Percentiles rank a stretch among this genome's conserved stretches.
Evolutionary conservation across 371 early-diverging fungal genomes (phyloP).

Genomic region (Choanephora cucurbitarum): DNA sequence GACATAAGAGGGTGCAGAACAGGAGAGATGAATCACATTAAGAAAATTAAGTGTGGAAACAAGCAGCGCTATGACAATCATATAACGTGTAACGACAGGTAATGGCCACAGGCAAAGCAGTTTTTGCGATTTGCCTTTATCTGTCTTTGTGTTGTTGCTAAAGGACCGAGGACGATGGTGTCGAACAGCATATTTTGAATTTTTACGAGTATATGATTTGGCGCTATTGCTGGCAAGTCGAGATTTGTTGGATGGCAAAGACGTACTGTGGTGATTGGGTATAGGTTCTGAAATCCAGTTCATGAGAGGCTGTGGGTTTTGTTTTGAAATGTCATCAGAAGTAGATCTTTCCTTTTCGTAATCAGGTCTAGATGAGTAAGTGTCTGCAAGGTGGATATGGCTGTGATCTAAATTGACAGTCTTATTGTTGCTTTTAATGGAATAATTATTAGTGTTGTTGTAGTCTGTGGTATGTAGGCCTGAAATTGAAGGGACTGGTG

Average conservation of each 20-base stretch:
- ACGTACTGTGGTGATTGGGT: constrained; percentile 1
- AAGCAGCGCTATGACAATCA: constrained; percentile 38
- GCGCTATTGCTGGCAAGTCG: constrained; percentile 6
- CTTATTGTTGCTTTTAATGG: too few relatives aligned
- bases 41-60: constrained; percentile 37
- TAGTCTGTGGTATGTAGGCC: constrained; percentile 29
- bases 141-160: background rate
- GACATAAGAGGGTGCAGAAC: constrained; percentile 53
- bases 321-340: background rate
- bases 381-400: too few relatives aligned
- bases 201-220: constrained; percentile 27
- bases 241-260: constrained; percentile 5
- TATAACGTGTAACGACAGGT: constrained; percentile 51
- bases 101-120: constrained; percentile 53
- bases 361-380: too few relatives aligned
- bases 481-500: constrained; percentile 12
- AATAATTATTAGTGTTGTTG: too few relatives aligned
- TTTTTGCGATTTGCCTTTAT: constrained; percentile 43
- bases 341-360: constrained; percentile 7
- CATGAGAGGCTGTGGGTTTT: background rate
- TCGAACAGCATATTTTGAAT: constrained; percentile 30
- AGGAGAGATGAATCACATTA: constrained; percentile 30
- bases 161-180: constrained; percentile 20
- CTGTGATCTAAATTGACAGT: too few relatives aligned
- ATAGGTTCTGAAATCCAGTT: background rate